A percentile compares a stretch with the other conserved stretches of the same genome.
Evolutionary conservation across 2,329 filamentous ascomycete genomes (phyloP).

Genomic region (Rosellinia necatrix): DNA sequence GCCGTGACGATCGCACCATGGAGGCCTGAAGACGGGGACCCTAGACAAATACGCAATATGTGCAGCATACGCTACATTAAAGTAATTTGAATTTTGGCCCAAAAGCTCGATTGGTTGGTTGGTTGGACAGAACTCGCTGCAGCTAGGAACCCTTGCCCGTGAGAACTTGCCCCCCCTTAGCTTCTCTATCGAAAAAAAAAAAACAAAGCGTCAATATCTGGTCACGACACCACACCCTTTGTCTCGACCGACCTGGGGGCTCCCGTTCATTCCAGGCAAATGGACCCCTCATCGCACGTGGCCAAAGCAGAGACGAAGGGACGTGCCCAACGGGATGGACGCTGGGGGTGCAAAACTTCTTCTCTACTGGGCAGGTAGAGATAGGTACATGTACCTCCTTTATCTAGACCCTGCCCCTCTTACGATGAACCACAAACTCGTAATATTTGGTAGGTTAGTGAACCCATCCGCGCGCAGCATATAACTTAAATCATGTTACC

Average conservation of each 20-base stretch:
- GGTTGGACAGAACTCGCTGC: no score
- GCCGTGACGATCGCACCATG: background rate
- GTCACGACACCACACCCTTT: background rate
- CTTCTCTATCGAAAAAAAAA: background rate
- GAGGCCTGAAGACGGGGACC: background rate
- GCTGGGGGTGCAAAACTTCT: conserved; percentile 2
- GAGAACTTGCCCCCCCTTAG: background rate
- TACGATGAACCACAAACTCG: conserved; percentile 11
- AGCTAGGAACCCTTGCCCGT: conserved; percentile 4
- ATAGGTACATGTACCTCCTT: background rate
- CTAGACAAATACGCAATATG: background rate
- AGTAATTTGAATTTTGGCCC: background rate
- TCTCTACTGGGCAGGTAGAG: background rate
- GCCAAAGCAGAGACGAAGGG: background rate
- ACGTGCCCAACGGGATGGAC: background rate
- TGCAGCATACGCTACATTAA: background rate
- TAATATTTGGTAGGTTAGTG: conserved; percentile 1
- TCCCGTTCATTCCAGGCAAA: conserved; percentile 1
- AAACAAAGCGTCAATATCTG: background rate
- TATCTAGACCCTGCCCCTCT: background rate
- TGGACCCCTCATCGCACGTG: conserved; percentile 21
- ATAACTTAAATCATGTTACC: background rate
- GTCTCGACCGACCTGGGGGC: background rate
- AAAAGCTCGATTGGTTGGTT: no score
- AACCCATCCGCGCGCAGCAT: background rate